A percentile compares a stretch with the other conserved stretches of the same genome.
These are phyloP conservation scores for Chimonanthus salicifolius DNA, from an alignment of 164 flowering plant genomes.

Conservation along the genomic window DNA sequence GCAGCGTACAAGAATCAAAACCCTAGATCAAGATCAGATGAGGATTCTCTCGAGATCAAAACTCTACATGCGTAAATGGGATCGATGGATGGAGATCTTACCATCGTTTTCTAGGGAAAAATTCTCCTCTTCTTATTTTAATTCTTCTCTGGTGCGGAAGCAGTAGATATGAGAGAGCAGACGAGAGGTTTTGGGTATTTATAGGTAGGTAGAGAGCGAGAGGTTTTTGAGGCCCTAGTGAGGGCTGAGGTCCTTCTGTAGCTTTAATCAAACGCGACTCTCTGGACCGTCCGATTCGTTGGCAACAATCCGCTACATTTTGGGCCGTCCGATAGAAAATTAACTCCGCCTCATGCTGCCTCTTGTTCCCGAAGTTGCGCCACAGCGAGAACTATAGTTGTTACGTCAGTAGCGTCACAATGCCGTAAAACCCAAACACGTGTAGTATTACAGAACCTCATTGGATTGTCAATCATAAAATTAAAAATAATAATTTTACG, in stretches of 20 bases:
- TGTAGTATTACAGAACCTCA: too few relatives aligned
- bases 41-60: background rate
- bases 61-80: too few relatives aligned
- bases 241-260: background rate
- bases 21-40: background rate
- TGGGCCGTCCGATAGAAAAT: slow-evolving; percentile 3
- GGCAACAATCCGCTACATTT: background rate
- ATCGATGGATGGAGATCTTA: background rate
- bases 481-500: too few relatives aligned
- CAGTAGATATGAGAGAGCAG: background rate
- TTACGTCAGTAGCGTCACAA: too few relatives aligned
- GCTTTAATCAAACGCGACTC: slow-evolving; percentile 22
- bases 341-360: too few relatives aligned
- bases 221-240: background rate
- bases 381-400: too few relatives aligned
- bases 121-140: background rate
- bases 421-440: too few relatives aligned
- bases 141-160: background rate
- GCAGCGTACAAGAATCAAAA: background rate
- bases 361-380: too few relatives aligned
- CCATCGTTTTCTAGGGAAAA: background rate
- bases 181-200: background rate
- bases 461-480: too few relatives aligned
- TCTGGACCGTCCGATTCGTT: slow-evolving; percentile 13
- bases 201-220: background rate